Base-by-base conservation (phyloP, 352 stramenopile species). In the Phytophthora meadii region DNA sequence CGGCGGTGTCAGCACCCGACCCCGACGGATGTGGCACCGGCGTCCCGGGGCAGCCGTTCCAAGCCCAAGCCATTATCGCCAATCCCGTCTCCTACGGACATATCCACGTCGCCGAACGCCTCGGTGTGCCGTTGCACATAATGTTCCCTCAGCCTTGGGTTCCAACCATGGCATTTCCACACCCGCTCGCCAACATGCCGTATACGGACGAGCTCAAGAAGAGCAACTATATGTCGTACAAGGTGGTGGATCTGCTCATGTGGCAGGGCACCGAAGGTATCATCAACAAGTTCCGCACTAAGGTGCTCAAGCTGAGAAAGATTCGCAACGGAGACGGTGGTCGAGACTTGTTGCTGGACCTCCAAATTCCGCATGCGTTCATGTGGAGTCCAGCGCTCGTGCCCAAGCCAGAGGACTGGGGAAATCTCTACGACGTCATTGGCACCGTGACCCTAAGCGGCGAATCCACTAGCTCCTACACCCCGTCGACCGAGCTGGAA, bases 101-200 rank as follows among this genome's bases (percentile, higher is more conserved):
- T n/a, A n/a, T n/a, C n/a, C n/a, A 98, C 72, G 91, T 97, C 1
- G 93, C 91, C 1, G 93, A 98, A 66, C 84, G 87, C 2, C 81
- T 98, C 22, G 90, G 84, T 1, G 88, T 98, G 6, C 92, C 93
- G n/a, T 71, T 98, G 30, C 94, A 98, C 76, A 96, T 98, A 51
- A 97, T 98, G 89, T 98, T 97, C 50, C 87, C 89, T 1, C 86
- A 97, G 66, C 92, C 91, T 3, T 97, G 90, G 87, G 75, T 79
- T 0, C 88, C 88, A 3, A 98, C 92, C 0, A 75, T 81, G 50
- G 78, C 74, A 7, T 98, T 97, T 70, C 90, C 92, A 2, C 91
- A 98, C 55, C 93, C 91, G 3, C 76, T 98, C 24, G 79, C 82
- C 24, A 93, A 91, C 17, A 46, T 97, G 54, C 51, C 70, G 17